Percentiles rank a stretch among this genome's conserved stretches.
phyloP scores from a whole-genome alignment of 306 rosid species.

The Trifolium dubium region DNA sequence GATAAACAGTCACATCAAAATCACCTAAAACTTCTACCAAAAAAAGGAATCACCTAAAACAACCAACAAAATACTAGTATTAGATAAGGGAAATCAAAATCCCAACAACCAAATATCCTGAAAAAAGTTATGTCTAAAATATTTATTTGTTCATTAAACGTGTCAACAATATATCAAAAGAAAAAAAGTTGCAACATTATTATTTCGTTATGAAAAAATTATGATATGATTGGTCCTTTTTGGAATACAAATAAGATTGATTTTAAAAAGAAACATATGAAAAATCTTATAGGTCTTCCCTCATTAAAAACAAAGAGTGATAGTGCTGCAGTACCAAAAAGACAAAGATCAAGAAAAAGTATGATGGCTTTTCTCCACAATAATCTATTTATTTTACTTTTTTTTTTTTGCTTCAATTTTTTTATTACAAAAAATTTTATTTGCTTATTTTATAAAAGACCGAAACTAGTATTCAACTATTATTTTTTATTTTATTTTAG shows the following conservation, averaged over 20 bases:
- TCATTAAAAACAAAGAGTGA: not conserved
- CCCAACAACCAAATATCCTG: not conserved
- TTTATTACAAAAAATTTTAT: too few relatives aligned
- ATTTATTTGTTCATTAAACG: not conserved
- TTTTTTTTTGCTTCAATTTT: too few relatives aligned
- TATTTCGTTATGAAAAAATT: not conserved
- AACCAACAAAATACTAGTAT: too few relatives aligned
- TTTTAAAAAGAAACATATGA: not conserved
- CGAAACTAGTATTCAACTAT: too few relatives aligned
- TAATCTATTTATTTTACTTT: not conserved
- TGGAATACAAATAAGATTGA: not conserved
- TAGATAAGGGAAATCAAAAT: not conserved
- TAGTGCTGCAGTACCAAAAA: conserved; percentile 1
- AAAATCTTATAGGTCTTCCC: not conserved
- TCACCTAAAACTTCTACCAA: too few relatives aligned
- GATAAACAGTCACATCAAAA: too few relatives aligned
- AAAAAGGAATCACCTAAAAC: too few relatives aligned
- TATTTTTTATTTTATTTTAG: too few relatives aligned
- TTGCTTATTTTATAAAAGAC: too few relatives aligned
- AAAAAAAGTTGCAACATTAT: not conserved
- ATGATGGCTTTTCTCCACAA: not conserved
- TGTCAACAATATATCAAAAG: not conserved
- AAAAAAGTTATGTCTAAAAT: not conserved
- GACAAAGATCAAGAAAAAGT: conserved; percentile 12
- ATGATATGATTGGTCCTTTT: not conserved